Percentiles rank a stretch among this genome's conserved stretches.
These are phyloP conservation scores for Ogataea corticis DNA, from an alignment of 805 yeast species.

Conservation along the genomic window DNA sequence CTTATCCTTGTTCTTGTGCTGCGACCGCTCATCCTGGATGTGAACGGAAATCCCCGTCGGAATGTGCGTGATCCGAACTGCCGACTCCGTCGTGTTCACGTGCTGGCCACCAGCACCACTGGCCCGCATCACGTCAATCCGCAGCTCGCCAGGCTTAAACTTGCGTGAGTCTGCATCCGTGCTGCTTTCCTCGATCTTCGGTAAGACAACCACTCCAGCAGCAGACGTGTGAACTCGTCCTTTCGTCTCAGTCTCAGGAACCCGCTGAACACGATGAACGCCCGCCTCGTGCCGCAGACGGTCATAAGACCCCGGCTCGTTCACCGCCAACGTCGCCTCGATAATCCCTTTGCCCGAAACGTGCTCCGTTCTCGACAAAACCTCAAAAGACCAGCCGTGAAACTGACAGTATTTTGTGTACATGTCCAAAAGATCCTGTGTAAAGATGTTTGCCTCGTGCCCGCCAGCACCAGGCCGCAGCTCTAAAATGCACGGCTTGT, in stretches of 20 bases:
- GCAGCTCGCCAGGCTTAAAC: slow-evolving; percentile 82
- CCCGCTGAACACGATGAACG: slow-evolving; percentile 92
- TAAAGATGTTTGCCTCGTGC: slow-evolving; percentile 84
- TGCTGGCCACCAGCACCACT: slow-evolving; percentile 98
- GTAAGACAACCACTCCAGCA: slow-evolving; percentile 91
- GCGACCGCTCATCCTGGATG: slow-evolving; percentile 95
- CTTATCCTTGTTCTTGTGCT: slow-evolving; percentile 89
- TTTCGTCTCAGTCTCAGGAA: slow-evolving; percentile 90
- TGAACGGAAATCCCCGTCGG: slow-evolving; percentile 88
- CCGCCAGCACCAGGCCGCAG: slow-evolving; percentile 97
- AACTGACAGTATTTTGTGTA: slow-evolving; percentile 68
- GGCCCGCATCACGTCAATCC: slow-evolving; percentile 96
- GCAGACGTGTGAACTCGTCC: slow-evolving; percentile 96
- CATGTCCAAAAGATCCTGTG: slow-evolving; percentile 80
- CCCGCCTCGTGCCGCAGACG: slow-evolving; percentile 84
- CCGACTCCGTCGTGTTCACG: slow-evolving; percentile 96
- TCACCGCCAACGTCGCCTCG: slow-evolving; percentile 75
- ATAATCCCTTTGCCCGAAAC: slow-evolving; percentile 66
- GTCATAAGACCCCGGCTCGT: slow-evolving; percentile 76
- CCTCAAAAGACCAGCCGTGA: slow-evolving; percentile 64
- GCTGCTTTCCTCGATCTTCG: slow-evolving; percentile 65
- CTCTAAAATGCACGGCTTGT: slow-evolving; percentile 77
- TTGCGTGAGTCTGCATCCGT: slow-evolving; percentile 46
- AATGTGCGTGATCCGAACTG: slow-evolving; percentile 87
- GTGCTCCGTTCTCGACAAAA: slow-evolving; percentile 57